These are phyloP conservation scores for Arthrobotrys sphaeroides DNA, from an alignment of 2,329 filamentous ascomycete genomes.

Conservation along the genomic window DNA sequence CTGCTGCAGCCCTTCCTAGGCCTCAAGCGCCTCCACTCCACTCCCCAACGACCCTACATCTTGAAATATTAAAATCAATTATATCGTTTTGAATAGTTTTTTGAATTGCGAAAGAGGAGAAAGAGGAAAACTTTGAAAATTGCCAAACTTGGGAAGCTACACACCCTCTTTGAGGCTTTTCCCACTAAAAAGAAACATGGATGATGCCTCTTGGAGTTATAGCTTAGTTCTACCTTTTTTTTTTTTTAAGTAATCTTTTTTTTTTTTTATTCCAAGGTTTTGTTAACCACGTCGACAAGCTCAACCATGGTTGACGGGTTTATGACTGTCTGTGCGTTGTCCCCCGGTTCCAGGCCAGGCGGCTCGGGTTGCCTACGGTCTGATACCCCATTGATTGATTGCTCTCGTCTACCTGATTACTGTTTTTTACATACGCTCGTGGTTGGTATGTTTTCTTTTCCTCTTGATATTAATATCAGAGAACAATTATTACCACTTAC, in stretches of 20 bases:
- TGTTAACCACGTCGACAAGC: slow-evolving; percentile 19
- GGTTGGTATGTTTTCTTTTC: neutral
- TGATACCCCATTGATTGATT: too few relatives aligned
- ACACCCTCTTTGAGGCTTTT: too few relatives aligned
- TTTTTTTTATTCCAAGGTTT: neutral
- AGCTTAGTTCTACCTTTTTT: too few relatives aligned
- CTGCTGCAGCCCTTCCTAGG: neutral
- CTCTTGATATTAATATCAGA: neutral
- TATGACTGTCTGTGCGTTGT: slow-evolving; percentile 13
- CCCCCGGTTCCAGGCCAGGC: slow-evolving; percentile 3
- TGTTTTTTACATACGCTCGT: neutral
- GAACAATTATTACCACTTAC: neutral
- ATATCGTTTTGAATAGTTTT: neutral
- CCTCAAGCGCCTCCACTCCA: neutral
- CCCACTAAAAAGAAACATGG: too few relatives aligned
- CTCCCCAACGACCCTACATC: neutral
- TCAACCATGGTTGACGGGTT: neutral
- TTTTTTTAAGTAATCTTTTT: too few relatives aligned
- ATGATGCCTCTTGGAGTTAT: slow-evolving; percentile 9
- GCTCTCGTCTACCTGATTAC: neutral
- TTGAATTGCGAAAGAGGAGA: neutral
- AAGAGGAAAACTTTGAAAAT: neutral
- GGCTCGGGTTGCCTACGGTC: neutral
- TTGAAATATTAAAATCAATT: neutral
- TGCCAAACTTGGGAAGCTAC: slow-evolving; percentile 8